Base-by-base conservation (phyloP, 2,329 filamentous ascomycete genomes). In the Hypomyces perniciosus region DNA sequence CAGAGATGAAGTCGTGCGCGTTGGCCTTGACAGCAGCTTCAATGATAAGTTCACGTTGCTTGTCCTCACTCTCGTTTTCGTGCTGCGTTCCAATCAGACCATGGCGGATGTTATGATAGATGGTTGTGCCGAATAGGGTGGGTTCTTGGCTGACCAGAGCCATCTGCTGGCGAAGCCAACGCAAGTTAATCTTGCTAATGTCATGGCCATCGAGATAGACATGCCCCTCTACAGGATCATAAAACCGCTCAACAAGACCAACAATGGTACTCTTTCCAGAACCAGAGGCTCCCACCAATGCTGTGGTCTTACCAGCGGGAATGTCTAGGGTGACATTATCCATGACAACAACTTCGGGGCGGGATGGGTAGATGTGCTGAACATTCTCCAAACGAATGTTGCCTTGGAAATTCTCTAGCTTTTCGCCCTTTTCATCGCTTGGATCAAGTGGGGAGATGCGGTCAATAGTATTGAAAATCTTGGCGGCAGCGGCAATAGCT, bases 191-290 rank as follows among this genome's bases (percentile, higher is more conserved):
- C 1, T 77, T 85, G 61, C 81, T 82, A 50, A 96, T 84, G 64
- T 95, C 86, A 57, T 86, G 83, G 7, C 88, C 93, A 64, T 97
- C 93, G 9, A 99, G 74, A 52, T 84, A 78, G 1, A 97, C 84
- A 20, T 79, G 71, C 27, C 93, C 93, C 31, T 80, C 80, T 33
- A 96, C 88, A 0, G 93, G 92, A 50, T 91, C 83, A 66, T 99
- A 99, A 67, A 97, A 97, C 27, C 93, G 83, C 70, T 97, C 92
- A 1, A 97, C 84, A 13, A 99, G 76, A 9, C 92, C 92, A 30
- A 99, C 86, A 55, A 97, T 91, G 0, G 93, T 97, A 61, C 86
- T 92, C 71, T 99, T 99, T 43, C 93, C 93, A 41, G 88, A 95
- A 8, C 93, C 93, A 10, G 92, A 97, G 1, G 92, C 90, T 51